Conservation (phyloP, 176 grass and related monocot species). For the Cocos nucifera region DNA sequence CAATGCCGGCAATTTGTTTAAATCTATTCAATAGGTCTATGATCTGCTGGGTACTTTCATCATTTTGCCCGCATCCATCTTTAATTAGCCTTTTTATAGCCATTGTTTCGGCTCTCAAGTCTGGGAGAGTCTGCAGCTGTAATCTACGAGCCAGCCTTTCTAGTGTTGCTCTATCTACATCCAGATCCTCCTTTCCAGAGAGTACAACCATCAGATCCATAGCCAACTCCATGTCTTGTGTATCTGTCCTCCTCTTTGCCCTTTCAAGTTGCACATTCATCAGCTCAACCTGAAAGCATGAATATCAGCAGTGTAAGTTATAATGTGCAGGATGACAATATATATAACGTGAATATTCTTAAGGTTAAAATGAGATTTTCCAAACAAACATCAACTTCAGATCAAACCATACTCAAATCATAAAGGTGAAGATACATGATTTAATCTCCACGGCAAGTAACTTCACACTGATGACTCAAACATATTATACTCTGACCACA, state of each 20-base stretch:
- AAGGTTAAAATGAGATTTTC: no score
- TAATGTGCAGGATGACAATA: background rate
- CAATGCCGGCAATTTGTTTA: constrained; percentile 45
- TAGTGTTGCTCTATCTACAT: constrained; percentile 48
- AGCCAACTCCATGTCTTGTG: constrained; percentile 58
- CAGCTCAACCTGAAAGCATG: constrained; percentile 40
- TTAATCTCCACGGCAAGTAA: no score
- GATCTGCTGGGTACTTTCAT: constrained; percentile 41
- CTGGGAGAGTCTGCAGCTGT: constrained; percentile 41
- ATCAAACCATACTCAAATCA: no score
- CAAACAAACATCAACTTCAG: no score
- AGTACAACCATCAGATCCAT: constrained; percentile 79
- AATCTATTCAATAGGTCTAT: constrained; percentile 44
- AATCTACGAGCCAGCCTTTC: constrained; percentile 60
- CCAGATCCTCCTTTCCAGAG: constrained; percentile 35
- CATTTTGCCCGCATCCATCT: constrained; percentile 39
- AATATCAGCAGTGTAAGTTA: background rate
- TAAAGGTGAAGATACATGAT: no score
- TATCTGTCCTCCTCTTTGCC: constrained; percentile 49
- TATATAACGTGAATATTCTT: no score
- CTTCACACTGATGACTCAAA: no score
- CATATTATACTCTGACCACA: no score
- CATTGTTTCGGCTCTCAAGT: constrained; percentile 65
- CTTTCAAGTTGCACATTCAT: constrained; percentile 53
- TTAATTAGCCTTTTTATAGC: constrained; percentile 61